Base-by-base conservation (phyloP, 2,329 filamentous ascomycete genomes). In the Hypomyces perniciosus region DNA sequence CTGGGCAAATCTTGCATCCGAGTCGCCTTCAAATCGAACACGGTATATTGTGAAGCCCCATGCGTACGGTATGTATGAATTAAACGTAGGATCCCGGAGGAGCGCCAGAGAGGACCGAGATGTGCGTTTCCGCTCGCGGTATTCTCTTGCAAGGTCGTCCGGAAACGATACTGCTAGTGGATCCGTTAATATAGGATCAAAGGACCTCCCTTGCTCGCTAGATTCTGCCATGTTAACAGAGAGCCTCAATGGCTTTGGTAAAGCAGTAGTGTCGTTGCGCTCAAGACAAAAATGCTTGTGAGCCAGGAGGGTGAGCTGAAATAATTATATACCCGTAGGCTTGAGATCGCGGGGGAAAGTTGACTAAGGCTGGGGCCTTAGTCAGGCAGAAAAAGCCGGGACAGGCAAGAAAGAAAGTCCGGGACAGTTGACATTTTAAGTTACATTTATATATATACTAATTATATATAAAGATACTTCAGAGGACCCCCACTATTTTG, bases 41-140 rank as follows among this genome's bases (percentile, higher is more conserved):
- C 34, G 46, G 30, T 48, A 48, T 33, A 48, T 42, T 28, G 46
- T 48, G 20, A 48, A 48, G 9, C 46, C 37, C 46, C 46, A 48
- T 35, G 35, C 46, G 28, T 48, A 48, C 6, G 46, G 46, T 28
- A 48, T 8, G 38, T 48, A 31, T 48, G 35, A 38, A 33, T 47
- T 47, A 35, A 47, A 47, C 20, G 45, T 47, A 27, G 12, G n/a
- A 27, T 47, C 45, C 20, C 13, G 12, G 13, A 47, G 45, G 12
- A 47, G 30, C n/a, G 45, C 30, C 20, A 39, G 35, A 8, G 30
- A 47, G n/a, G 20, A 26, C 45, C 45, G 31, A 27, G 45, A 47
- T 39, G 35, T 26, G 12, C 45, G 45, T n/a, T 26, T 27, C 9
- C 20, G 12, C 35, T 47, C 45, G 8, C 27, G 45, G 31, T 28